phyloP scores from a whole-genome alignment of 148 eudicot genomes.

The Bassia scoparia region DNA sequence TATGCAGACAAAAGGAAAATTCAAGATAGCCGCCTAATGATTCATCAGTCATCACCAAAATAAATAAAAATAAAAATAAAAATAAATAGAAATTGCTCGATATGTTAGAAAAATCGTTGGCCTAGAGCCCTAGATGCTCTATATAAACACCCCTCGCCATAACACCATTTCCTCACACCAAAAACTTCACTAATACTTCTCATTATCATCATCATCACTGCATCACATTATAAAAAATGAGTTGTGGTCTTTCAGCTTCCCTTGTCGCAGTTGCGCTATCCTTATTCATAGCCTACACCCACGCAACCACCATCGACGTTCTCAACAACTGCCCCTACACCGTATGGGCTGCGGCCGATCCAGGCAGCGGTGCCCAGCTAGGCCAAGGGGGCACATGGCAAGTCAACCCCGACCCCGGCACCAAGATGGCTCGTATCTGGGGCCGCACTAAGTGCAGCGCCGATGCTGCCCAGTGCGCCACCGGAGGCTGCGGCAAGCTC shows the following conservation, averaged over 20 bases:
- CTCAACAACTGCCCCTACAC: constrained; percentile 44
- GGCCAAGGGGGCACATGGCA: constrained; percentile 28
- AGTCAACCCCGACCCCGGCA: constrained; percentile 32
- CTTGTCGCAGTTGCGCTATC: constrained; percentile 13
- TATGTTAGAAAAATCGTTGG: no score
- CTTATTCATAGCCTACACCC: constrained; percentile 15
- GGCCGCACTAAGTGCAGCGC: constrained; percentile 44
- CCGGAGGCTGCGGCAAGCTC: constrained; percentile 52
- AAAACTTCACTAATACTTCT: neutral
- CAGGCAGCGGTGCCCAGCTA: constrained; percentile 40
- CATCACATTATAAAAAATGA: neutral
- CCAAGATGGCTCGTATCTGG: constrained; percentile 47
- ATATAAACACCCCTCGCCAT: constrained; percentile 17
- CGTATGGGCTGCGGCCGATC: constrained; percentile 50
- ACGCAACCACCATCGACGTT: constrained; percentile 38
- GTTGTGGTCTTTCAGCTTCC: constrained; percentile 4
- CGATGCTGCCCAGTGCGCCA: constrained; percentile 37
- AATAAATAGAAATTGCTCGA: no score
- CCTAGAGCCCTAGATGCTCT: constrained; percentile 2
- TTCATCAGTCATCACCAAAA: no score
- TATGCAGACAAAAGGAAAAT: no score
- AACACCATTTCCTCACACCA: constrained; percentile 8
- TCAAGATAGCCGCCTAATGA: no score
- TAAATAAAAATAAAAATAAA: no score
- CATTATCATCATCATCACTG: neutral